These are phyloP conservation scores for Diaporthe sp. DNA, from an alignment of 2,329 filamentous ascomycete species.

Conservation along the genomic window DNA sequence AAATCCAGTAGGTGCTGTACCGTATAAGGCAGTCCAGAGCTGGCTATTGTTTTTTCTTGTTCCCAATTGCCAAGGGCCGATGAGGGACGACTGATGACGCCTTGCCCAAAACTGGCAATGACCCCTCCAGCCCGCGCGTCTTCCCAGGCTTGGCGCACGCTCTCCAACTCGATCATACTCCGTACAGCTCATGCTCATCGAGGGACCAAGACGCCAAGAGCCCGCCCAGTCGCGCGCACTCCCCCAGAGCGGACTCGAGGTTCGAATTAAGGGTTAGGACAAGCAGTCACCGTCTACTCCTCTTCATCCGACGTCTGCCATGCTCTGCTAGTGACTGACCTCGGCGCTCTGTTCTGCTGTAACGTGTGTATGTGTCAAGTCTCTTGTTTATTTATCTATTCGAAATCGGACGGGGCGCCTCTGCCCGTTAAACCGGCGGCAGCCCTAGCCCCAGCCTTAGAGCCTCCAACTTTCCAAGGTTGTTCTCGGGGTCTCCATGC, in stretches of 20 bases:
- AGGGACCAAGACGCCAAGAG: neutral
- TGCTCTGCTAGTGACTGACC: neutral
- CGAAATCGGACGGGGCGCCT: conserved; percentile 5
- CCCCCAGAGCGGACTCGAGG: neutral
- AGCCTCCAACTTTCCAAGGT: neutral
- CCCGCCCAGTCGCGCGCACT: neutral
- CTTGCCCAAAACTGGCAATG: conserved; percentile 8
- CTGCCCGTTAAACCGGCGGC: neutral
- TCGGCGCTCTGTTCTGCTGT: conserved; percentile 17
- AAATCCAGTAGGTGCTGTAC: neutral
- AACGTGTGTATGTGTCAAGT: conserved; percentile 25
- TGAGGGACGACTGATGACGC: conserved; percentile 4
- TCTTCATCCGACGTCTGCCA: neutral
- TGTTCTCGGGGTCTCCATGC: conserved; percentile 23
- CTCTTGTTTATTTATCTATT: conserved; percentile 18
- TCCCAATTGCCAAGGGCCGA: conserved; percentile 10
- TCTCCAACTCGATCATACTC: neutral
- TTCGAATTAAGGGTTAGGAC: conserved; percentile 4
- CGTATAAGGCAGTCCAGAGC: neutral
- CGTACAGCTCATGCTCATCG: neutral
- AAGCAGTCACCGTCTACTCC: neutral
- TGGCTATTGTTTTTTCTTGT: neutral
- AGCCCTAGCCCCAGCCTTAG: conserved; percentile 15
- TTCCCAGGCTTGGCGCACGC: conserved; percentile 4
- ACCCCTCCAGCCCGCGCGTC: conserved; percentile 10